Evolutionary conservation across 176 grass and related monocot species (phyloP).

Genomic region (Tuctoria greenei): DNA sequence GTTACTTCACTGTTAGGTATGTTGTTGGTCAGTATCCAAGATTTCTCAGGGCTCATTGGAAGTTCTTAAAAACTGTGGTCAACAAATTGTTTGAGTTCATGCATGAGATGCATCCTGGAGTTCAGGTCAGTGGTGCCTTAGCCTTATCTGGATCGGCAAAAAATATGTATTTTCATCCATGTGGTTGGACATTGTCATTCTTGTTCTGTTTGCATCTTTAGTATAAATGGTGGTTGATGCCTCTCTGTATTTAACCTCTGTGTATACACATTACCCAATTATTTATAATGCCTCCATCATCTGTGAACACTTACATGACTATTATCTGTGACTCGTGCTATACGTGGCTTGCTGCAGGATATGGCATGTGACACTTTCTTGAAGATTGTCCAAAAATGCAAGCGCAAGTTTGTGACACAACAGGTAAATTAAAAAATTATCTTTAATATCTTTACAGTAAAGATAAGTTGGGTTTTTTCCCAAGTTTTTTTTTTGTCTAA

Average conservation of each 20-base stretch:
- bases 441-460: background rate
- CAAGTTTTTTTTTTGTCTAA: constrained; percentile 4
- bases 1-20: constrained; percentile 63
- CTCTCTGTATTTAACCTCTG: background rate
- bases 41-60: constrained; percentile 99
- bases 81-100: constrained; percentile 99
- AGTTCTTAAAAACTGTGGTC: constrained; percentile 97
- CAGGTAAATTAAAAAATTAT: constrained; percentile 61
- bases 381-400: constrained; percentile 99
- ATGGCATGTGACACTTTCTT: constrained; percentile 99
- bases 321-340: constrained; percentile 24
- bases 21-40: constrained; percentile 98
- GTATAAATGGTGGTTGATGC: background rate
- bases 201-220: constrained; percentile 28
- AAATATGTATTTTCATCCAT: background rate
- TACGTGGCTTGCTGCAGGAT: constrained; percentile 61
- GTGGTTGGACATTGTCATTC: background rate
- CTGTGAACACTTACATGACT: constrained; percentile 9
- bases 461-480: background rate
- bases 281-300: constrained; percentile 10
- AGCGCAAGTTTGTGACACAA: constrained; percentile 92
- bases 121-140: constrained; percentile 68
- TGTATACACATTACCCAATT: constrained; percentile 21
- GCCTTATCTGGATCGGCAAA: background rate
- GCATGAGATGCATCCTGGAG: constrained; percentile 99